phyloP scores from a whole-genome alignment of 192 early-diverging fungal species.

The Gonapodya prolifera region DNA sequence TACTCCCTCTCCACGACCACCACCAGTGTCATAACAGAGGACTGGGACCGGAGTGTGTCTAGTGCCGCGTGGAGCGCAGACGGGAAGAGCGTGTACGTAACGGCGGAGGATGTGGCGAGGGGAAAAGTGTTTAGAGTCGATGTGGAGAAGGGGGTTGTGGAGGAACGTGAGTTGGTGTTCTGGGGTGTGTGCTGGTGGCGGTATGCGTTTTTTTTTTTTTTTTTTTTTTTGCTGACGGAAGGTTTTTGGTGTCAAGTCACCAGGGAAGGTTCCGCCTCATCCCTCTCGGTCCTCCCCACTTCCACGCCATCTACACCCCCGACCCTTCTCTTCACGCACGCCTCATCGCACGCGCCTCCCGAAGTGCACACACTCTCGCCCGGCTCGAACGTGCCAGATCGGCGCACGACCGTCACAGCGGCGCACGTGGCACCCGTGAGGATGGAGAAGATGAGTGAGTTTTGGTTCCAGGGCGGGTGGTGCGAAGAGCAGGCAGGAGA shows the following conservation, averaged over 20 bases:
- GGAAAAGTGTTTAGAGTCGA: conserved; percentile 52
- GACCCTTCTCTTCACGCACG: conserved; percentile 17
- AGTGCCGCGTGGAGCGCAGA: conserved; percentile 47
- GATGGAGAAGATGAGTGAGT: neutral
- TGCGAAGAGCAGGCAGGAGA: conserved; percentile 4
- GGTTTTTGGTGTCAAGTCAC: too few species aligned
- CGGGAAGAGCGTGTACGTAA: conserved; percentile 34
- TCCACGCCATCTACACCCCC: conserved; percentile 20
- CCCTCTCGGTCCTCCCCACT: conserved; percentile 21
- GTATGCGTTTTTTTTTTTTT: conserved; percentile 22
- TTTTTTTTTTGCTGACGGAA: conserved; percentile 25
- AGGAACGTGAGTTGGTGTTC: conserved; percentile 29
- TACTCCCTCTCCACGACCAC: too few species aligned
- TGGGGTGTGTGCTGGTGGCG: conserved; percentile 17
- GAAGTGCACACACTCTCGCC: neutral
- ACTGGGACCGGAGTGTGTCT: conserved; percentile 43
- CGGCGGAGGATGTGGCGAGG: conserved; percentile 53
- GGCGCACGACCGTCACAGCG: conserved; percentile 2
- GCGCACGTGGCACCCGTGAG: conserved; percentile 6
- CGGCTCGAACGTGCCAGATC: neutral
- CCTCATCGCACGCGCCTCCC: neutral
- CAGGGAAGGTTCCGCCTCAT: too few species aligned
- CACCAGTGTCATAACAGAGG: conserved; percentile 14
- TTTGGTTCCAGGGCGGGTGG: conserved; percentile 9
- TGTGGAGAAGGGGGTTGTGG: conserved; percentile 28